Percentiles rank a stretch among this genome's conserved stretches.
Evolutionary conservation across 1,139 yeast species (phyloP).

Genomic region (Geotrichum fermentans): DNA sequence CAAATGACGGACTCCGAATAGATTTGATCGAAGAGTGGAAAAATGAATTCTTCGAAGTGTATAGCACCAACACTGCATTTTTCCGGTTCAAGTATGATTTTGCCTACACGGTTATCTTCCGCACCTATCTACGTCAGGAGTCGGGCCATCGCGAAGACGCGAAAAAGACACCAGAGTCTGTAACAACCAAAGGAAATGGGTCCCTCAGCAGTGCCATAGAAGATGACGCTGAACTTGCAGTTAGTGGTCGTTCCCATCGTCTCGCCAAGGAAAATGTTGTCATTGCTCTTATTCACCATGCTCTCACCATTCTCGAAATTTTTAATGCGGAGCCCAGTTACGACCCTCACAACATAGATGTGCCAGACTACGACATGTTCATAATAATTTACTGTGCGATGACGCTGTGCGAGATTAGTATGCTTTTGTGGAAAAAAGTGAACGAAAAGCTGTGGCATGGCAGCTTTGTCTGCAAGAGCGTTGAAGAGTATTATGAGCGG

Average conservation of each 20-base stretch:
- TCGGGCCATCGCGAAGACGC: constrained; percentile 3
- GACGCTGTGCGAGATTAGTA: constrained; percentile 16
- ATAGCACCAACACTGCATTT: neutral
- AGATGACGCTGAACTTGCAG: constrained; percentile 9
- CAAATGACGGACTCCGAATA: constrained; percentile 9
- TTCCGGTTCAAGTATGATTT: constrained; percentile 14
- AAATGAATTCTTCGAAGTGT: neutral
- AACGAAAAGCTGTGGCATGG: constrained; percentile 16
- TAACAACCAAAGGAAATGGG: constrained; percentile 5
- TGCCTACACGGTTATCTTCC: constrained; percentile 16
- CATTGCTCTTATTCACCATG: constrained; percentile 16
- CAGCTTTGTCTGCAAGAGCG: constrained; percentile 11
- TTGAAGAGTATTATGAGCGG: constrained; percentile 18
- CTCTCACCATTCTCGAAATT: constrained; percentile 11
- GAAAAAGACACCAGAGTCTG: neutral
- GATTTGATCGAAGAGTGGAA: constrained; percentile 18
- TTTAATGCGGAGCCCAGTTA: constrained; percentile 13
- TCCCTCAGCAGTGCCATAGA: constrained; percentile 2
- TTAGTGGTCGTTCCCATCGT: constrained; percentile 4
- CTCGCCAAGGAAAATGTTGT: constrained; percentile 18
- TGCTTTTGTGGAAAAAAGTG: constrained; percentile 16
- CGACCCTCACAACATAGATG: constrained; percentile 15
- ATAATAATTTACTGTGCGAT: constrained; percentile 18
- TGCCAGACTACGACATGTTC: constrained; percentile 15
- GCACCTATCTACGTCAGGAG: constrained; percentile 17